Percentiles rank a stretch among this genome's conserved stretches.
These are phyloP conservation scores for Trichoderma koningiopsis DNA, from an alignment of 2,329 filamentous ascomycete genomes.

Conservation along the genomic window DNA sequence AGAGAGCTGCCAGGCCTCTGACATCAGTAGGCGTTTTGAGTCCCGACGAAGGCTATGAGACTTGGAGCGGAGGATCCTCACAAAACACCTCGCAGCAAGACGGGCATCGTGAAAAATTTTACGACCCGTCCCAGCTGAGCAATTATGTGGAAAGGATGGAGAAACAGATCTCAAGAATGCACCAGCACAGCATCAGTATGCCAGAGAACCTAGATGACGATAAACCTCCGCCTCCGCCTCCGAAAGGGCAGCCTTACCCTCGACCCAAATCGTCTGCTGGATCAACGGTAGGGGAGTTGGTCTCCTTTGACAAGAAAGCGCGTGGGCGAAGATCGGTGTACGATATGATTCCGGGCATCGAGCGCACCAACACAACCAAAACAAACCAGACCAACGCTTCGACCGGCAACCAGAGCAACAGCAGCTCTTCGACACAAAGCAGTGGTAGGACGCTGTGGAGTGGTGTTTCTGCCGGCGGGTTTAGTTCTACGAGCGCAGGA, in stretches of 20 bases:
- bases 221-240: slow-evolving; percentile 64
- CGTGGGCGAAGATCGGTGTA: slow-evolving; percentile 74
- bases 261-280: slow-evolving; percentile 61
- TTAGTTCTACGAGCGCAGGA: slow-evolving; percentile 93
- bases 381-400: slow-evolving; percentile 82
- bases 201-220: slow-evolving; percentile 50
- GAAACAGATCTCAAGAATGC: slow-evolving; percentile 71
- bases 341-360: slow-evolving; percentile 71
- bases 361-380: slow-evolving; percentile 83
- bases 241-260: slow-evolving; percentile 54
- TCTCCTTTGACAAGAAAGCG: slow-evolving; percentile 51
- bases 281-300: slow-evolving; percentile 53
- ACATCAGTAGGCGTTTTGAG: slow-evolving; percentile 73
- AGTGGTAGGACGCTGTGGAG: slow-evolving; percentile 92
- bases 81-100: slow-evolving; percentile 49
- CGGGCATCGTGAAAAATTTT: slow-evolving; percentile 49
- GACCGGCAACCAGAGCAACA: slow-evolving; percentile 69
- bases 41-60: slow-evolving; percentile 63
- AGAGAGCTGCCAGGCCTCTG: slow-evolving; percentile 52
- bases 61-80: slow-evolving; percentile 57
- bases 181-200: slow-evolving; percentile 58
- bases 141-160: slow-evolving; percentile 95
- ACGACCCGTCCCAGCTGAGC: slow-evolving; percentile 69
- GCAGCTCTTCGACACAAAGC: slow-evolving; percentile 73
- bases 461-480: slow-evolving; percentile 82